These are phyloP conservation scores for Fusarium chuoi DNA, from an alignment of 2,329 filamentous ascomycete genomes.

Conservation along the genomic window DNA sequence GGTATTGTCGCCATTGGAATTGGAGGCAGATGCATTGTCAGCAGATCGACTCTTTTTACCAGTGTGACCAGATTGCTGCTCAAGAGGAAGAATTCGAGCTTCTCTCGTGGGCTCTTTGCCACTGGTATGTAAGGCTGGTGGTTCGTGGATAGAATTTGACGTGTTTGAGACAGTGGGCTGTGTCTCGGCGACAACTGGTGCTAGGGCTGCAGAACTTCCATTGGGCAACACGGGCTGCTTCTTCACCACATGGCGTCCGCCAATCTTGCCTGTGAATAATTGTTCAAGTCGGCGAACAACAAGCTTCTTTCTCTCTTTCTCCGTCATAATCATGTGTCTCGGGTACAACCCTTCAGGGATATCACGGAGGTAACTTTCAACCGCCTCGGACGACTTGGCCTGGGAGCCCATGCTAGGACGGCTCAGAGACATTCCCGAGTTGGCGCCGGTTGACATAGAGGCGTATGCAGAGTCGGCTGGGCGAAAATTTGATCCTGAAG, in stretches of 20 bases:
- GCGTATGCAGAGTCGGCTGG: conserved; percentile 73
- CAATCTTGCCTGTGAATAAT: conserved; percentile 79
- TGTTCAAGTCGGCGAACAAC: conserved; percentile 82
- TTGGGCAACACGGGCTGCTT: conserved; percentile 34
- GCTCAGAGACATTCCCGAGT: conserved; percentile 53
- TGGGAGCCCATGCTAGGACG: conserved; percentile 51
- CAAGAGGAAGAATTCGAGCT: conserved; percentile 57
- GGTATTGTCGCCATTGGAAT: conserved; percentile 60
- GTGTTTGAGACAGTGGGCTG: conserved; percentile 33
- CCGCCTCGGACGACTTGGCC: conserved; percentile 61
- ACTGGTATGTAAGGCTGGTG: conserved; percentile 34
- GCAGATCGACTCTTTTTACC: conserved; percentile 55
- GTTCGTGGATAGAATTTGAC: conserved; percentile 49
- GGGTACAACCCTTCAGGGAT: conserved; percentile 77
- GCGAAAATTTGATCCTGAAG: conserved; percentile 63
- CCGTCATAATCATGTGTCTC: conserved; percentile 69
- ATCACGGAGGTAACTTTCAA: conserved; percentile 76
- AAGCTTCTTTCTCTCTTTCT: conserved; percentile 79
- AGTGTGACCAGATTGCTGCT: conserved; percentile 42
- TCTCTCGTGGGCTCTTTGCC: conserved; percentile 54
- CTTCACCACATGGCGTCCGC: conserved; percentile 51
- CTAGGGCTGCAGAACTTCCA: conserved; percentile 13
- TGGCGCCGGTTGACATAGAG: conserved; percentile 69
- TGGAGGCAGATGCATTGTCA: conserved; percentile 57
- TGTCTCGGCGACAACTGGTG: conserved; percentile 42